phyloP scores from a whole-genome alignment of 495 filamentous ascomycete genomes.

The Lophiostoma macrostomum region DNA sequence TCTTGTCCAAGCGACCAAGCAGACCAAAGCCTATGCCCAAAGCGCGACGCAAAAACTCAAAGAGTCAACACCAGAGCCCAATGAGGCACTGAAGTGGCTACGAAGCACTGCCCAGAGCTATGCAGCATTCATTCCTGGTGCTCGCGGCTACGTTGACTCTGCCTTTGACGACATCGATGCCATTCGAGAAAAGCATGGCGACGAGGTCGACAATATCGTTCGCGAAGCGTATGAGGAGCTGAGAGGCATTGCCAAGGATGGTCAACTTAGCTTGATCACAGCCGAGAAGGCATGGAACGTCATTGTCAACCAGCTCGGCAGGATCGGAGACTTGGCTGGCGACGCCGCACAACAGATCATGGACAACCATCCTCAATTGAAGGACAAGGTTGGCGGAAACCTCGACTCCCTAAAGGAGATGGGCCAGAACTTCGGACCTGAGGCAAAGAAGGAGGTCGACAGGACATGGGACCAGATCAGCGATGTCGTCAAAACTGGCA shows the following conservation, averaged over 20 bases:
- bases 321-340: constrained; percentile 53
- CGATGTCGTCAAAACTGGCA: constrained; percentile 53
- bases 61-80: constrained; percentile 54
- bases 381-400: constrained; percentile 63
- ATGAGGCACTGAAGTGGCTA: constrained; percentile 57
- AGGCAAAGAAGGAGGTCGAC: constrained; percentile 66
- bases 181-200: constrained; percentile 54
- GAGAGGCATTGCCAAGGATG: constrained; percentile 49
- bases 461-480: constrained; percentile 60
- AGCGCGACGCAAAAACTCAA: constrained; percentile 50
- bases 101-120: constrained; percentile 58
- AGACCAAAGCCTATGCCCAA: constrained; percentile 50
- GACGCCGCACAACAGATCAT: constrained; percentile 57
- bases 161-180: constrained; percentile 62
- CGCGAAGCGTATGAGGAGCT: constrained; percentile 58
- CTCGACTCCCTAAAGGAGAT: constrained; percentile 61
- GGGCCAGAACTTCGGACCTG: constrained; percentile 61
- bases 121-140: constrained; percentile 65
- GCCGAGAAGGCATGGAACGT: constrained; percentile 52
- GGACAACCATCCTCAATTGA: constrained; percentile 63
- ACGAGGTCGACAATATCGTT: constrained; percentile 62
- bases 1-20: constrained; percentile 48
- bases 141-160: constrained; percentile 55
- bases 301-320: constrained; percentile 50
- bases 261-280: constrained; percentile 49